These are phyloP conservation scores for Neonectria hederae DNA, from an alignment of 2,329 filamentous ascomycete genomes.

Conservation along the genomic window DNA sequence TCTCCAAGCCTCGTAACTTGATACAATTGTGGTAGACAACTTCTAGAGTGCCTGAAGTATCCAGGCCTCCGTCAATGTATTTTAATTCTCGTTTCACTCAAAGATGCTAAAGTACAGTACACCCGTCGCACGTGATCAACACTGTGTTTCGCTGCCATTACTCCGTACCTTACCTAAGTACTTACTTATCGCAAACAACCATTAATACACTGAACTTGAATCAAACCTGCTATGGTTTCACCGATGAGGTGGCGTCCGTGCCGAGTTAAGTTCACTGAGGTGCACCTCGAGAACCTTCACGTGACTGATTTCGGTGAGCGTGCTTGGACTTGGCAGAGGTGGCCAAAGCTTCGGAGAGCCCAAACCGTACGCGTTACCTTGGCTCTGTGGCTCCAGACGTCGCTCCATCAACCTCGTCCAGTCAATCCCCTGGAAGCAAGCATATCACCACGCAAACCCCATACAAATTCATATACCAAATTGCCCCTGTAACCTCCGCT, in stretches of 20 bases:
- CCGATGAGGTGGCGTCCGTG: no score
- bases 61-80: no score
- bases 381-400: slow-evolving; percentile 19
- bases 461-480: not conserved
- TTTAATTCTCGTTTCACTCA: not conserved
- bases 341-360: slow-evolving; percentile 18
- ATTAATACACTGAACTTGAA: not conserved
- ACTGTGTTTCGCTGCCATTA: not conserved
- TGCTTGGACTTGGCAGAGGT: slow-evolving; percentile 1
- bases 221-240: no score
- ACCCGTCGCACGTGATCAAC: not conserved
- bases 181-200: not conserved
- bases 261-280: no score
- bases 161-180: no score
- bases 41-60: no score
- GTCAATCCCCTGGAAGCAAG: not conserved
- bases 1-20: no score
- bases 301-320: slow-evolving; percentile 27
- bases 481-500: not conserved
- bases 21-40: no score
- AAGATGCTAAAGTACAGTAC: not conserved
- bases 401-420: slow-evolving; percentile 19
- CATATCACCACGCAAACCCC: slow-evolving; percentile 3
- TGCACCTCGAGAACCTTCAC: slow-evolving; percentile 16
- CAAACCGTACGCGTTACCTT: slow-evolving; percentile 11